Evolutionary conservation across 257 asterid genomes (phyloP).

Genomic region (Solanum pinnatisectum): DNA sequence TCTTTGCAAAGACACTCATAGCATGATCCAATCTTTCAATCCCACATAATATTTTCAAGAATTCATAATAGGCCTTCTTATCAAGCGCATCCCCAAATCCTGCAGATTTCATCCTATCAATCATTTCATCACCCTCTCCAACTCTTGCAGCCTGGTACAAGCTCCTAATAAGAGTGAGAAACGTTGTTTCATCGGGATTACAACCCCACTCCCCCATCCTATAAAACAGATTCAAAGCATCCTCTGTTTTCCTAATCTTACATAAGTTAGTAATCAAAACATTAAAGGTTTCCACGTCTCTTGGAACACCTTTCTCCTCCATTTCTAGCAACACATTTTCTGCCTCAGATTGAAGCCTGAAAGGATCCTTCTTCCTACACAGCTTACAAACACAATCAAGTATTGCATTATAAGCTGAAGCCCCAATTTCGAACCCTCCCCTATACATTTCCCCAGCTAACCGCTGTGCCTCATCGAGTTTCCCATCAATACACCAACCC

Average conservation of each 20-base stretch:
- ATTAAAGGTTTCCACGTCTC: constrained; percentile 78
- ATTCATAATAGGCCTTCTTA: constrained; percentile 65
- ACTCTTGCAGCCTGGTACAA: constrained; percentile 83
- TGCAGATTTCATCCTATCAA: constrained; percentile 87
- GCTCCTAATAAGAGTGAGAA: constrained; percentile 62
- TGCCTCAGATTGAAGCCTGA: constrained; percentile 48
- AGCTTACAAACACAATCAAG: constrained; percentile 79
- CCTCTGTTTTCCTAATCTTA: constrained; percentile 68
- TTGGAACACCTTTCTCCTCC: constrained; percentile 81
- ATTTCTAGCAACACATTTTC: constrained; percentile 53
- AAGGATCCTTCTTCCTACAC: constrained; percentile 85
- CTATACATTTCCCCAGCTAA: constrained; percentile 70
- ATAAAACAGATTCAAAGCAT: constrained; percentile 47
- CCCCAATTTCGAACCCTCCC: constrained; percentile 77
- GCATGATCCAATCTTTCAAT: constrained; percentile 91
- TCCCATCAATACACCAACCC: constrained; percentile 87
- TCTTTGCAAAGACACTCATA: constrained; percentile 51
- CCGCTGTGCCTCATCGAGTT: constrained; percentile 67
- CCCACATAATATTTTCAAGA: constrained; percentile 75
- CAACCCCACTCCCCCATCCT: constrained; percentile 86
- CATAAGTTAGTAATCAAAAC: constrained; percentile 70
- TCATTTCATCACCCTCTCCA: constrained; percentile 93
- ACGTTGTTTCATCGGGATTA: constrained; percentile 54
- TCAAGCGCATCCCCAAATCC: constrained; percentile 58
- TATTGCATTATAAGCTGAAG: constrained; percentile 54